Evolutionary conservation across 2,329 filamentous ascomycete species (phyloP).

Genomic region (Venturia carpophila): DNA sequence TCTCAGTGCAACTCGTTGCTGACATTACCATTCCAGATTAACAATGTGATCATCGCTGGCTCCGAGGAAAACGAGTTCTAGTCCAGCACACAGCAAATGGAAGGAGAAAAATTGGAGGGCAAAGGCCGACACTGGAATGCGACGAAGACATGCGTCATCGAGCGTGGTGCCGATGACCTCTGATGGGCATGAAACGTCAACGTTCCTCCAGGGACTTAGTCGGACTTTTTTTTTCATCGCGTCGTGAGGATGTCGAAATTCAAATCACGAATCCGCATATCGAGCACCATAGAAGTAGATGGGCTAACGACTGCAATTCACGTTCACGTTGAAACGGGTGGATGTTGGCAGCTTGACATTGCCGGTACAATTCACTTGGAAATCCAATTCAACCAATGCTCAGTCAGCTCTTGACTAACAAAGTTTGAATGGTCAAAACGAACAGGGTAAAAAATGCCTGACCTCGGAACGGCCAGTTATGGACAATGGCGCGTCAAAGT

Average conservation of each 20-base stretch:
- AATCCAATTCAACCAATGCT: too few species aligned
- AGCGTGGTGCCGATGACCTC: too few species aligned
- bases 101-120: background rate
- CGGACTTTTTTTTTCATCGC: too few species aligned
- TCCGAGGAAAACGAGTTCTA: slow-evolving; percentile 83
- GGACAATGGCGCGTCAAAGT: too few species aligned
- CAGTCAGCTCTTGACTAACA: too few species aligned
- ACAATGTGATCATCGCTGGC: slow-evolving; percentile 90
- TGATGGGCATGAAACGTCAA: too few species aligned
- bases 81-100: slow-evolving; percentile 18
- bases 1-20: background rate
- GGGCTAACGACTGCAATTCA: background rate
- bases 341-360: background rate
- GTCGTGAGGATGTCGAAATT: too few species aligned
- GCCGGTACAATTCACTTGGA: too few species aligned
- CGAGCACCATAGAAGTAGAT: background rate
- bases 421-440: too few species aligned
- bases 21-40: slow-evolving; percentile 43
- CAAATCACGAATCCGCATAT: background rate
- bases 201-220: too few species aligned
- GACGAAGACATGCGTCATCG: background rate
- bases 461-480: too few species aligned
- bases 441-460: too few species aligned
- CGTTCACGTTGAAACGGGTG: background rate
- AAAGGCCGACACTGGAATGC: background rate